Base-by-base conservation (phyloP, 2,329 filamentous ascomycete species). In the Talaromyces piceae region DNA sequence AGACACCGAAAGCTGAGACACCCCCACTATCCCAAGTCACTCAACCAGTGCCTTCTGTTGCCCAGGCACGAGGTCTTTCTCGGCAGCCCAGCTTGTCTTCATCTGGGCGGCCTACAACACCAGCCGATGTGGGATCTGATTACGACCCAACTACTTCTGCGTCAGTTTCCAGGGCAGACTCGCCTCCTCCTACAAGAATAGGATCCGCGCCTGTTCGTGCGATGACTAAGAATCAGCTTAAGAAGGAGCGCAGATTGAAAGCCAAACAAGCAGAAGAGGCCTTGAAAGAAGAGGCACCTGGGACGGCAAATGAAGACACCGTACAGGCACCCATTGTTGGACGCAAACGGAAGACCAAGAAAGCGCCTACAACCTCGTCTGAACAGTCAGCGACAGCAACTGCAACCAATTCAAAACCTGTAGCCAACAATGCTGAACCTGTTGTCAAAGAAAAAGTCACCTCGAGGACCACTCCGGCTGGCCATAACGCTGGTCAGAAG, bases 281-380 rank as follows among this genome's bases (percentile, higher is more conserved):
- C 11, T 67, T 73, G 62, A 71, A 72, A 45, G 63, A 69, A 5
- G 73, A 74, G 47, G 60, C 65, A n/a, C 54, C 51, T 13, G 63
- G 63, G 7, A 27, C 61, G 4, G 51, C 62, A 3, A 61, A 67
- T 7, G 50, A 53, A 25, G 77, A 81, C 55, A 80, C 72, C 23
- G 71, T 78, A 4, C 77, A 81, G 57, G 82, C 79, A 41, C 81
- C 82, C 0, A 83, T 85, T 41, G 67, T 83, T 52, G 80, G 80
- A 20, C 72, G 82, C 39, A 83, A 84, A 67, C 82, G 82, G 60
- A 84, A 77, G 57, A 72, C 73, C 22, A 77, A 75, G 63, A 76
- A 75, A 55, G 62, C 72, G 4, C 63, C 68, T 5, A 55, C 62
- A 7, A 57, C 52, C 37, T 59, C 58, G 12, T 52, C 59, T 20